Base-by-base conservation (phyloP, 305 asterid genomes). In the Fraxinus nigra region DNA sequence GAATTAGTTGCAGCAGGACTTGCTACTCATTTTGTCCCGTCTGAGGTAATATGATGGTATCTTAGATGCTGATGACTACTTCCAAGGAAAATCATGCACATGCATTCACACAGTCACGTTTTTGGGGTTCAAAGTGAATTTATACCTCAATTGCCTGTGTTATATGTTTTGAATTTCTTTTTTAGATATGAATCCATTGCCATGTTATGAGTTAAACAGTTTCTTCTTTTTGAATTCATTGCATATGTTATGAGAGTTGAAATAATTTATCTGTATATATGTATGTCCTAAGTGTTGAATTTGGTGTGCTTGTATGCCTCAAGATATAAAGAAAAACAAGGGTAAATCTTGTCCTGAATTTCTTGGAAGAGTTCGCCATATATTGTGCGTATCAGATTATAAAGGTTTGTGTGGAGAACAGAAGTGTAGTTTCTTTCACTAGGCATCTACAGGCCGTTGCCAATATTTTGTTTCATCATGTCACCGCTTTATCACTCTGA, bases 21-120 rank as follows among this genome's bases (percentile, higher is more conserved):
- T 72, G 97, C 97, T 14, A 94, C 99, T 78, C 97, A 95, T 86
- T 91, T 91, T 85, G 97, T 94, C 77, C 96, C 96, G 51, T 91
- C 90, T 69, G 97, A 93, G 92, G 99, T 95, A 79, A 85, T 79
- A 90, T 65, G 10, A 28, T 26, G 35, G 74, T 30, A 69, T 11
- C 74, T 33, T 67, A 28, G 74, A 30, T 69, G 75, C 40, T 30
- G 38, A 5, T 69, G 33, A 65, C 72, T 30, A 69, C 35, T 69
- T 69, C 18, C 37, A 69, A 61, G 72, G 32, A 22, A 61, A 69
- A 69, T 8, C 75, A 13, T 69, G 38, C 75, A 28, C 18, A 67
- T 10, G 72, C 72, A 61, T 3, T 22, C 6, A 22, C 16, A 22
- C 37, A 24, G 33, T 65, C 72, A 11, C n/a, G 30, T 10, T 63